Conservation (phyloP, 2,329 filamentous ascomycete species). For the Xylaria sp. region DNA sequence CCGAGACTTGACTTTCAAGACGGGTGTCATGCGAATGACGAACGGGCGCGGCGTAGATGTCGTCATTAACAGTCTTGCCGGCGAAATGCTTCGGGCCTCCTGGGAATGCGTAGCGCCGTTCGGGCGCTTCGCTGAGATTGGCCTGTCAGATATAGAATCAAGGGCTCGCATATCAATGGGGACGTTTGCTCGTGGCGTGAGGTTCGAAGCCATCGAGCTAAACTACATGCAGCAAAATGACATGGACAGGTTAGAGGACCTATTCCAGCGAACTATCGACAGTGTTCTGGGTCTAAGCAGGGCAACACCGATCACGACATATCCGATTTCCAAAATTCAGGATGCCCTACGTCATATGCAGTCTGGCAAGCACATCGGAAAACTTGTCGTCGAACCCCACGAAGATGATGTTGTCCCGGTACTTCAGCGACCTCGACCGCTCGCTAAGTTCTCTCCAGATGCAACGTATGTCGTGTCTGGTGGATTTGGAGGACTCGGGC, state of each 20-base stretch:
- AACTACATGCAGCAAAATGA: conserved; percentile 35
- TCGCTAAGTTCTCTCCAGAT: conserved; percentile 38
- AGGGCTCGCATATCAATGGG: conserved; percentile 53
- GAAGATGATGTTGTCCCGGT: conserved; percentile 43
- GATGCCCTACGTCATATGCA: conserved; percentile 43
- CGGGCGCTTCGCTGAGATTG: conserved; percentile 53
- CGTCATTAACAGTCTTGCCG: conserved; percentile 49
- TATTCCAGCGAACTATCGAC: conserved; percentile 31
- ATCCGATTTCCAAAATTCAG: conserved; percentile 39
- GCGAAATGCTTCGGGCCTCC: conserved; percentile 47
- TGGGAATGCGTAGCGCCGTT: conserved; percentile 52
- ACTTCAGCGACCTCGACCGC: conserved; percentile 12
- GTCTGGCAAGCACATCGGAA: conserved; percentile 40
- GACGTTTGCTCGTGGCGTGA: conserved; percentile 49
- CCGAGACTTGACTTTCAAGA: conserved; percentile 47
- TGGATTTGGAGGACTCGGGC: conserved; percentile 47
- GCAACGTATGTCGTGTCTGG: conserved; percentile 47
- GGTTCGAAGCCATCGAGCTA: conserved; percentile 42
- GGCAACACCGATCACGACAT: conserved; percentile 38
- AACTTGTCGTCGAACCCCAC: conserved; percentile 41
- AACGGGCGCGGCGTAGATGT: conserved; percentile 49
- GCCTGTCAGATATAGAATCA: conserved; percentile 49
- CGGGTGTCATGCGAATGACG: conserved; percentile 45
- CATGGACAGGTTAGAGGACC: conserved; percentile 26
- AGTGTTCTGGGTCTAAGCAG: conserved; percentile 31